Evolutionary conservation across 2,329 filamentous ascomycete genomes (phyloP).

Genomic region (Fusarium keratoplasticum): DNA sequence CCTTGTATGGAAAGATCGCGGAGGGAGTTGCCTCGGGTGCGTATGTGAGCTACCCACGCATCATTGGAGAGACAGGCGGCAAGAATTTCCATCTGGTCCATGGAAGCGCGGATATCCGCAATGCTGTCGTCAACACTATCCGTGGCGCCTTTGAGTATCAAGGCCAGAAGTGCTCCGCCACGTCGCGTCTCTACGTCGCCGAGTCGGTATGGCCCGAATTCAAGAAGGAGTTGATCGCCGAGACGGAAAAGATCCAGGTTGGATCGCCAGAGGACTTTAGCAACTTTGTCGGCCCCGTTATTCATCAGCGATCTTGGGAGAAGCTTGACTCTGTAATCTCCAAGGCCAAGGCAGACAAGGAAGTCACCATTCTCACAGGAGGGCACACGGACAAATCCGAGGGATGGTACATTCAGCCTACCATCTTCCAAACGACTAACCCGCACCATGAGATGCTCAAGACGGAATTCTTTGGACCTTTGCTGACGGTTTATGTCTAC

Average conservation of each 20-base stretch:
- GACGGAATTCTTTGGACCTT: not conserved
- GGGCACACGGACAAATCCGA: not conserved
- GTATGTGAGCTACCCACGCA: constrained; percentile 50
- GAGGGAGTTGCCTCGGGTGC: not conserved
- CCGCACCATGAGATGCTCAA: not conserved
- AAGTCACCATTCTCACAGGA: not conserved
- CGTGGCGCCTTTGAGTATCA: not conserved
- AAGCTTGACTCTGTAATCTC: not conserved
- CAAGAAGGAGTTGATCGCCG: not conserved
- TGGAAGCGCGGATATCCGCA: not conserved
- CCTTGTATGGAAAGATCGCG: not conserved
- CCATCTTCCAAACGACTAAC: not conserved
- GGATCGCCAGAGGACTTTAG: not conserved
- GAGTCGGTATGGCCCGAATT: not conserved
- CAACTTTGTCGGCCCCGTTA: not conserved
- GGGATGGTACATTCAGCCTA: not conserved
- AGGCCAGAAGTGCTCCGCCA: not conserved
- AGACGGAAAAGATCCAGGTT: not conserved
- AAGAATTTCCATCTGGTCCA: constrained; percentile 65
- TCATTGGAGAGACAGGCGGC: constrained; percentile 62
- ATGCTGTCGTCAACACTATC: not conserved
- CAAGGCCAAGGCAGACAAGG: not conserved
- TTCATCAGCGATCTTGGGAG: not conserved
- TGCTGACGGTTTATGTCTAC: not conserved
- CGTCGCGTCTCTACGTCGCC: not conserved